These are phyloP conservation scores for Picochlorum costavermella DNA, from an alignment of 139 green algal genomes.

Conservation along the genomic window DNA sequence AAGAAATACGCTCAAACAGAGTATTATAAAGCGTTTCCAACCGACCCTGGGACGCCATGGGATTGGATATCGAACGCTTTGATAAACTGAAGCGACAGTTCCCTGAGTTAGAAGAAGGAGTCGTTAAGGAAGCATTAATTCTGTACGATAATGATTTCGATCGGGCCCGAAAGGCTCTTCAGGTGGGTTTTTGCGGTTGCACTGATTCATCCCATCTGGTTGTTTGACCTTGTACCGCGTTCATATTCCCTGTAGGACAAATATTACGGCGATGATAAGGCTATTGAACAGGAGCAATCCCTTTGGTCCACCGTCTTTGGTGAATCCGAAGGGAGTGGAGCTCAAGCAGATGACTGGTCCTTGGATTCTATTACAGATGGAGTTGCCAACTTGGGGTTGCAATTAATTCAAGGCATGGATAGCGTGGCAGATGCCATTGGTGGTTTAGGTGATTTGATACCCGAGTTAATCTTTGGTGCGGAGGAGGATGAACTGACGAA, in stretches of 20 bases:
- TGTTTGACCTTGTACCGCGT: neutral
- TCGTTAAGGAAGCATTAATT: conserved; percentile 2
- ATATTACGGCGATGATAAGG: conserved; percentile 2
- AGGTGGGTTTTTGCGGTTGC: neutral
- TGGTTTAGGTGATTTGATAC: conserved; percentile 12
- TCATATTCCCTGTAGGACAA: conserved; percentile 6
- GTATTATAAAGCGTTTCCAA: too few species aligned
- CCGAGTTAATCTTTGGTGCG: neutral
- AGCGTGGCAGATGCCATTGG: conserved; percentile 9
- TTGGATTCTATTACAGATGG: conserved; percentile 9
- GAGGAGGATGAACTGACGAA: conserved; percentile 3
- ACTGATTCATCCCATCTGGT: neutral
- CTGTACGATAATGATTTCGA: conserved; percentile 4
- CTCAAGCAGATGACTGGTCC: conserved; percentile 1
- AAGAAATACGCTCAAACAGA: too few species aligned
- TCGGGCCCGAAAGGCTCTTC: neutral
- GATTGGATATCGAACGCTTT: neutral
- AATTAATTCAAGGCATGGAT: conserved; percentile 3
- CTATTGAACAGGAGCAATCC: conserved; percentile 2
- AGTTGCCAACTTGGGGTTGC: neutral
- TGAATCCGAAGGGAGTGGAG: neutral
- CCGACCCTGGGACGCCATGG: neutral
- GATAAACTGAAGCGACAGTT: conserved; percentile 6
- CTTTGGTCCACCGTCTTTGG: neutral
- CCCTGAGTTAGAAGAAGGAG: conserved; percentile 6